Evolutionary conservation across 2,329 filamentous ascomycete species (phyloP), one percentile per base, ranked within the genome.

Genomic region (Ceratocystis ficicola): DNA sequence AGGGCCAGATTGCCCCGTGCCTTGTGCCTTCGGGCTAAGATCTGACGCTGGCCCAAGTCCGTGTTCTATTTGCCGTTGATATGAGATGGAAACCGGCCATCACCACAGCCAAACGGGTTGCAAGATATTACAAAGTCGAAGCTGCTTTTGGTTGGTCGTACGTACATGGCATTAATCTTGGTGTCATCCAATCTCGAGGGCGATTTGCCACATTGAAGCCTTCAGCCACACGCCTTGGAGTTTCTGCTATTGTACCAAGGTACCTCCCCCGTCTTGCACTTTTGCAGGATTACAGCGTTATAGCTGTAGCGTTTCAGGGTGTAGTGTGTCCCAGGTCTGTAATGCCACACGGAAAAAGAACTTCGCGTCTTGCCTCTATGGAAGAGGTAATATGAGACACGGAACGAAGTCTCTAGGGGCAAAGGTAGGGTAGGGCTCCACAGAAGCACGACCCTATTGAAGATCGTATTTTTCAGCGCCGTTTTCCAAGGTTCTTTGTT

Each of bases 11-110:
- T 25, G 48, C n/a, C n/a, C n/a, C n/a, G 22, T 52, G 48, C 48
- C 48, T 30, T n/a, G 25, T 30, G 30, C 30, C 15, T n/a, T 25
- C 5, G n/a, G 28, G 28, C 55, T 36, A n/a, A 8, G 55, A 36
- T 36, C 55, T 30, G 20, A 3, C 17, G 30, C 28, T 36, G 55
- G 55, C 55, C 55, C 15, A 30, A 15, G 55, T 28, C 15, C 55
- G 17, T 59, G 28, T 59, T 59, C 55, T 25, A 59, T 59, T 59
- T 59, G 55, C 55, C 55, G 55, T 59, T 30, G 30, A 59, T 59
- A 59, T 59, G 55, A 59, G 55, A 59, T 59, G 55, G 55, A 59
- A 59, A 32, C 25, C 20, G 20, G 20, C 12, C 50, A 30, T 59
- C 25, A 59, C 22, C 12, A 57, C 22, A 10, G 15, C 10, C 22